A percentile compares a stretch with the other conserved stretches of the same genome.
Conservation (phyloP, 2,329 filamentous ascomycete species). For the Aspergillus novoparasiticus region DNA sequence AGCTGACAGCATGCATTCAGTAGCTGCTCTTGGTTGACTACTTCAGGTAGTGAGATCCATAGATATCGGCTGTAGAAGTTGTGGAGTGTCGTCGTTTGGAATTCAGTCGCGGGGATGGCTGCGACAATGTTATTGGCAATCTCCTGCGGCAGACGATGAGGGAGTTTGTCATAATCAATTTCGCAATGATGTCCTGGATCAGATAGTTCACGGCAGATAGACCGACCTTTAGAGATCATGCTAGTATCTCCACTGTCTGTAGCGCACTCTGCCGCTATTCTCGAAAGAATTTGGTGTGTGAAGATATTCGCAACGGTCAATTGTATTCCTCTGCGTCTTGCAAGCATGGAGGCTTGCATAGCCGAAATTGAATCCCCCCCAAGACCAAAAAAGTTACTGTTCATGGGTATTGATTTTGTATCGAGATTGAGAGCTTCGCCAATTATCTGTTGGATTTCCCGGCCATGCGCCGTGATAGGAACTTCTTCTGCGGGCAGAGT, state of each 20-base stretch:
- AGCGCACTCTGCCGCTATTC: too few species aligned
- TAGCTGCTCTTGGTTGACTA: background rate
- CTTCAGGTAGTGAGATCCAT: background rate
- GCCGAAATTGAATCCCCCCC: slow-evolving; percentile 48
- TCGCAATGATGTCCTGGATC: too few species aligned
- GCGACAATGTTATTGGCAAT: background rate
- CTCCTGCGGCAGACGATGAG: background rate
- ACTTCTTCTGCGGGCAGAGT: too few species aligned
- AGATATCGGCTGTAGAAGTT: background rate
- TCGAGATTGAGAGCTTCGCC: background rate
- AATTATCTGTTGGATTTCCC: slow-evolving; percentile 8
- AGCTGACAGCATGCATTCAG: background rate
- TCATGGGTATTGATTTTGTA: slow-evolving; percentile 16
- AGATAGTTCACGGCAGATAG: too few species aligned
- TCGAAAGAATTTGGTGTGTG: too few species aligned
- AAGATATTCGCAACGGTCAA: background rate
- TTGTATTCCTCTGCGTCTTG: background rate
- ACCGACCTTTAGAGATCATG: too few species aligned
- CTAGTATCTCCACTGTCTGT: too few species aligned
- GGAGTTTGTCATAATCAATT: too few species aligned
- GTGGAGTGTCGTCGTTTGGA: background rate
- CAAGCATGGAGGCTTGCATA: slow-evolving; percentile 31
- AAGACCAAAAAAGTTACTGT: slow-evolving; percentile 37
- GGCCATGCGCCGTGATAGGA: too few species aligned
- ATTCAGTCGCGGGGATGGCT: background rate